phyloP scores from a whole-genome alignment of 768 basidiomycete species.

The Epithele typhae region DNA sequence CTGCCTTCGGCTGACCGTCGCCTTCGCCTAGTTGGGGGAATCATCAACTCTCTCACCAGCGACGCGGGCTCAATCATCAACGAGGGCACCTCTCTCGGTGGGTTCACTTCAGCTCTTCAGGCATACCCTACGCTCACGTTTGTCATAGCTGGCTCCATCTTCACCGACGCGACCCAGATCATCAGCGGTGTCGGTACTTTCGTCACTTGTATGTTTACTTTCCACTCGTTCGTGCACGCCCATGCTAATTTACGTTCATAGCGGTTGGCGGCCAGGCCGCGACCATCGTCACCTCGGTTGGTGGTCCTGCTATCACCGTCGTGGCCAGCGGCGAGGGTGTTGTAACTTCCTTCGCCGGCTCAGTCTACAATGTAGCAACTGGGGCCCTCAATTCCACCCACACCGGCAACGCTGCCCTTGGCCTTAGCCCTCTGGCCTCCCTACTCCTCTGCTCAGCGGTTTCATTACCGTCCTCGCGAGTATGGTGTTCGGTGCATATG shows the following conservation, averaged over 20 bases:
- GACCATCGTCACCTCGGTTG: conserved; percentile 55
- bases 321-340: conserved; percentile 38
- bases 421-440: conserved; percentile 14
- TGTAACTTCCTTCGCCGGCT: conserved; percentile 49
- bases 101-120: conserved; percentile 1
- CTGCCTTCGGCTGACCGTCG: too few species aligned
- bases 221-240: too few species aligned
- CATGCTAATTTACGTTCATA: too few species aligned
- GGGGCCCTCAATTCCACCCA: conserved; percentile 27
- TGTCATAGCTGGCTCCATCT: conserved; percentile 30
- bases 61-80: conserved; percentile 26
- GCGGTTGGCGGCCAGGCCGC: conserved; percentile 49
- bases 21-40: conserved; percentile 28
- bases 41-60: conserved; percentile 37
- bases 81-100: conserved; percentile 23
- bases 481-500: conserved; percentile 37
- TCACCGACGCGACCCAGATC: conserved; percentile 29
- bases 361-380: conserved; percentile 48
- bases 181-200: neutral
- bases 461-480: conserved; percentile 28
- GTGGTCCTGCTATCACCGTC: conserved; percentile 58
- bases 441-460: conserved; percentile 26
- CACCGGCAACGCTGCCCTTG: conserved; percentile 16
- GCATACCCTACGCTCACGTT: neutral
- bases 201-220: conserved; percentile 23